Evolutionary conservation across 768 basidiomycete species (phyloP), one percentile per base, ranked within the genome.

Genomic region (Lanmaoa pseudosensibilis): DNA sequence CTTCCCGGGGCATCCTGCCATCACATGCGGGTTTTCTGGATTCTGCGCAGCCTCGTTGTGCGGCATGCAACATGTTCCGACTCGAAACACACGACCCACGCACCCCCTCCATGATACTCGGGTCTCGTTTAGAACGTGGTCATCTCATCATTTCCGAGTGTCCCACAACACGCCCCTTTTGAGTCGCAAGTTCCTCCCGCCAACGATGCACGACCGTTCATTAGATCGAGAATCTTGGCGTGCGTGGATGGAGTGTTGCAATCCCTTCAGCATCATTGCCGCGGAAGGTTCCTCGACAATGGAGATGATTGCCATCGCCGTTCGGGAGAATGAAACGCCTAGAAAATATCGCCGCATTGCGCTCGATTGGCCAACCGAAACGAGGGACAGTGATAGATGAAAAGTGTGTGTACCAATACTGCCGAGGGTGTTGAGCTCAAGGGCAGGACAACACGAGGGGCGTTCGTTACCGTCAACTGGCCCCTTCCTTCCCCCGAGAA

Each of bases 371-470:
- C 55, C 32, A 50, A 19, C 62, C 50, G 51, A 53, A 53, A 39
- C 56, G 36, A 49, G 49, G 30, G 34, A 48, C 57, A 41, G 39
- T 56, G 58, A 61, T 61, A 43, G 51, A 56, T 36, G 48, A 55
- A 55, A 60, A 18, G 15, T 19, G 36, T 59, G 51, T 52, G 46
- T 53, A 25, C 25, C 49, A 50, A 51, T 52, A 15, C 38, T 54
- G 30, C 54, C 64, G 57, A 54, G 54, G 49, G 37, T 30, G 49
- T 25, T 49, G 37, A 39, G 49, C 49, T 43, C 59, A 51, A 59
- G 54, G 65, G 63, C 67, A 68, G 66, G 65, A 55, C 34, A 57
- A 51, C 64, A 63, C 64, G 65, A 66, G 67, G 66, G 34, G 25
- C 52, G 15, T n/a, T 53, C 32, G 40, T n/a, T 48, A 43, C 19